Base-by-base conservation (phyloP, 129 eudicot genomes). In the Centella asiatica region DNA sequence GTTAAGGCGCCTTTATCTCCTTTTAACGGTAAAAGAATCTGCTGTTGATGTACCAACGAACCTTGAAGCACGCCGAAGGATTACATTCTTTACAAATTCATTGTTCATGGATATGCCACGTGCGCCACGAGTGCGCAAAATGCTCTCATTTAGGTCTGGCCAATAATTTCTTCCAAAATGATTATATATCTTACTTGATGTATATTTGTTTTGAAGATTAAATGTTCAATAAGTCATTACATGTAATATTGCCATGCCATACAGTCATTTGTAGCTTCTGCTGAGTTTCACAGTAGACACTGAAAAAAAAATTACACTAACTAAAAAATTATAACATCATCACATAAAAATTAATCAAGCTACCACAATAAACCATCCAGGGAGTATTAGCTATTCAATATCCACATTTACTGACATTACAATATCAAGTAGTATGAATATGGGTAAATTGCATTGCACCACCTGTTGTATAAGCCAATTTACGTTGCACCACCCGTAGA, bases 71-170 rank as follows among this genome's bases (percentile, higher is more conserved):
- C 66, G 66, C 51, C 49, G 66, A 40, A 60, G 66, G 66, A 28
- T 60, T 34, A 75, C 98, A 68, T 90, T 90, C 71, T 90, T 90
- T 69, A 74, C 97, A 66, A 90, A 90, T 77, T 90, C 97, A 31
- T 72, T 90, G 66, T 90, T 87, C 79, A 90, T 90, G 98, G 79
- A 87, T 61, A 90, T 90, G 98, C 98, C 98, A 69, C 85, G 85
- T 36, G 98, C 98, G 60, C 98, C 98, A 52, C 81, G 69, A 68
- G 98, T 90, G 29, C 95, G 90, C 50, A 87, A 84, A 77, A 90
- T 90, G 98, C 81, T 90, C 44, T 86, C 97, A 27, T 90, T 90
- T 85, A 86, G 94, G 97, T 90, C 52, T 18, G 34, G 18, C 33
- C 46, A 32, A 34, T 61, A 59, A 51, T 65, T 19, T 62, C 33